Conservation (phyloP, 2,329 filamentous ascomycete genomes). For the Neofusicoccum cordaticola region DNA sequence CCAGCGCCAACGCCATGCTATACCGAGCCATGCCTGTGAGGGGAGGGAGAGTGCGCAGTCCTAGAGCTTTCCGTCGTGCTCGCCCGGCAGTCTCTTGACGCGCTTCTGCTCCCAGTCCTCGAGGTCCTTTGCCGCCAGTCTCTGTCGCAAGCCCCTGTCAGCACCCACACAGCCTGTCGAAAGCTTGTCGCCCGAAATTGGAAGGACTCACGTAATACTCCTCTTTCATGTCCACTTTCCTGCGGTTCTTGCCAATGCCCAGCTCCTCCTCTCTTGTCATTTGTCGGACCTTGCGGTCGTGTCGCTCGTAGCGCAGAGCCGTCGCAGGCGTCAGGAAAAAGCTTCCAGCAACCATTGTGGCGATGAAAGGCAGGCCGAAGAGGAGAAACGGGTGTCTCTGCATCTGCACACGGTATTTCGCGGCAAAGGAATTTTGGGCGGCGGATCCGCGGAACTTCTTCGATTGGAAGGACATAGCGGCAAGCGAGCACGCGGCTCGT, state of each 20-base stretch:
- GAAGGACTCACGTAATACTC: slow-evolving; percentile 73
- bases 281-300: slow-evolving; percentile 85
- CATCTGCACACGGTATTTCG: slow-evolving; percentile 72
- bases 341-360: slow-evolving; percentile 84
- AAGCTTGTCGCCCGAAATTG: not conserved
- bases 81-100: slow-evolving; percentile 83
- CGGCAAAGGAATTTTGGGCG: slow-evolving; percentile 63
- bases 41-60: not conserved
- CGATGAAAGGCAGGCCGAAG: slow-evolving; percentile 90
- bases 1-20: slow-evolving; percentile 1
- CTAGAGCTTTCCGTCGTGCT: slow-evolving; percentile 75
- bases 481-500: no score
- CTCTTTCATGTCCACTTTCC: slow-evolving; percentile 76
- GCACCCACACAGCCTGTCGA: not conserved
- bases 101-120: slow-evolving; percentile 97
- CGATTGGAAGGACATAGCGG: slow-evolving; percentile 29
- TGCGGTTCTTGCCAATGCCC: slow-evolving; percentile 67
- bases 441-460: slow-evolving; percentile 46
- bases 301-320: slow-evolving; percentile 86
- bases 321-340: slow-evolving; percentile 95
- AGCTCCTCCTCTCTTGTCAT: slow-evolving; percentile 83
- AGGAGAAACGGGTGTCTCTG: slow-evolving; percentile 81
- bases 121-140: slow-evolving; percentile 80
- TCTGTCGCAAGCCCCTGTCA: slow-evolving; percentile 48
- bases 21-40: not conserved